A percentile compares a stretch with the other conserved stretches of the same genome.
Evolutionary conservation across 441 rosid species (phyloP).

Genomic region (Metrosideros polymorpha): DNA sequence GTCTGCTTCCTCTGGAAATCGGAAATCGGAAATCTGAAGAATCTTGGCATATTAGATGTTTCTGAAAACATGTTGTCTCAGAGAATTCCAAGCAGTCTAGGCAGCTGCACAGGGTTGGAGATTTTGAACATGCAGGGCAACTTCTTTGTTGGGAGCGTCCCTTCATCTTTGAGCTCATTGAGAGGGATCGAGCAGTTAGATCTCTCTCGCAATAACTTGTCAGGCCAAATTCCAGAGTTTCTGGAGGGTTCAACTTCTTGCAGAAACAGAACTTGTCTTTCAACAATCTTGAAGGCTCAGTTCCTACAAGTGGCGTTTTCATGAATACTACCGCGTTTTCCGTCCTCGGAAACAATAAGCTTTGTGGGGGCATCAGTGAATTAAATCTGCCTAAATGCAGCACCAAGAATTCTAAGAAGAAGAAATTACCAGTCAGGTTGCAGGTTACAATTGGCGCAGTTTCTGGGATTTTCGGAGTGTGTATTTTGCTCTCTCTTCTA

Average conservation of each 20-base stretch:
- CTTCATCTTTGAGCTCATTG: neutral
- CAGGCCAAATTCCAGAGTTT: slow-evolving; percentile 8
- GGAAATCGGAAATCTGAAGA: neutral
- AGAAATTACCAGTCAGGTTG: too few species aligned
- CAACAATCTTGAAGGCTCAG: slow-evolving; percentile 18
- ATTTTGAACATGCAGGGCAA: slow-evolving; percentile 6
- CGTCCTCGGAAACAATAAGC: slow-evolving; percentile 10
- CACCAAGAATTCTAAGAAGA: neutral
- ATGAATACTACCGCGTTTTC: slow-evolving; percentile 11
- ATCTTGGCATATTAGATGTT: neutral
- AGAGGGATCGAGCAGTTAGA: slow-evolving; percentile 3
- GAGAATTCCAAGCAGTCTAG: slow-evolving; percentile 9
- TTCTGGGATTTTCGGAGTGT: too few species aligned
- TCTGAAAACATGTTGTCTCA: slow-evolving; percentile 7
- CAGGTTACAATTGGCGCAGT: too few species aligned
- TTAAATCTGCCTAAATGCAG: slow-evolving; percentile 5
- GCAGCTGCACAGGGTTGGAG: slow-evolving; percentile 5
- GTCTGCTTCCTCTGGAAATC: slow-evolving; percentile 6
- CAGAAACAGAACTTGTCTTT: slow-evolving; percentile 8
- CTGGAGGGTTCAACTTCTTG: neutral
- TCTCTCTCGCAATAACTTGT: slow-evolving; percentile 14
- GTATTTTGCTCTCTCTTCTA: neutral
- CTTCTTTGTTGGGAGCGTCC: slow-evolving; percentile 12
- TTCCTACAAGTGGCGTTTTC: slow-evolving; percentile 17
- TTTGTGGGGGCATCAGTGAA: slow-evolving; percentile 22